These are phyloP conservation scores for Fraxinus sp. DNA, from an alignment of 305 asterid species.

Conservation along the genomic window DNA sequence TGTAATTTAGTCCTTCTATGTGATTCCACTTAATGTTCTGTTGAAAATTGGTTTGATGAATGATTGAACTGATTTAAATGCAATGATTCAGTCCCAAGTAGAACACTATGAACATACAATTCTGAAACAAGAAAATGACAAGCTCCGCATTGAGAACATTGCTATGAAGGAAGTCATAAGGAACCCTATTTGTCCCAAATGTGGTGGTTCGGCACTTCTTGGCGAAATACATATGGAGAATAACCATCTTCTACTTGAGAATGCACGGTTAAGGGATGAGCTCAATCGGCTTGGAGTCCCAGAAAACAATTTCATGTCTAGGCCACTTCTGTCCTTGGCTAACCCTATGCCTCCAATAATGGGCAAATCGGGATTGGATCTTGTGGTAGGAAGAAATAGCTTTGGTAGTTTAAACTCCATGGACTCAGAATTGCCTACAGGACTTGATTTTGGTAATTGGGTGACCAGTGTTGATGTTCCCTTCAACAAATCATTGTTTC, in stretches of 20 bases:
- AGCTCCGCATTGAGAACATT: constrained; percentile 70
- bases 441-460: constrained; percentile 26
- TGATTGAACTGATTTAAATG: background rate
- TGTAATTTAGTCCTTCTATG: background rate
- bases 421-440: constrained; percentile 44
- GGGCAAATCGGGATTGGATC: constrained; percentile 49
- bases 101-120: constrained; percentile 81
- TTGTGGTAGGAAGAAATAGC: constrained; percentile 61
- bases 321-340: constrained; percentile 32
- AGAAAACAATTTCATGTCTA: constrained; percentile 50
- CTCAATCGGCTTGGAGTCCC: constrained; percentile 48
- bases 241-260: constrained; percentile 70
- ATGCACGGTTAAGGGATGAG: constrained; percentile 73
- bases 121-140: constrained; percentile 75
- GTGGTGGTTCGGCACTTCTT: constrained; percentile 69
- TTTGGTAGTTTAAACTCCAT: constrained; percentile 39
- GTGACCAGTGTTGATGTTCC: constrained; percentile 32
- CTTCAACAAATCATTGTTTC: constrained; percentile 44
- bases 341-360: constrained; percentile 32
- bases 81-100: constrained; percentile 54
- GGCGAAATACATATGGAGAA: constrained; percentile 60
- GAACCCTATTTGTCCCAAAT: constrained; percentile 64
- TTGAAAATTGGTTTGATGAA: background rate
- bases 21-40: background rate
- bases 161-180: constrained; percentile 70